phyloP scores from a whole-genome alignment of 768 basidiomycete genomes.

The Coprinopsis marcescibilis region DNA sequence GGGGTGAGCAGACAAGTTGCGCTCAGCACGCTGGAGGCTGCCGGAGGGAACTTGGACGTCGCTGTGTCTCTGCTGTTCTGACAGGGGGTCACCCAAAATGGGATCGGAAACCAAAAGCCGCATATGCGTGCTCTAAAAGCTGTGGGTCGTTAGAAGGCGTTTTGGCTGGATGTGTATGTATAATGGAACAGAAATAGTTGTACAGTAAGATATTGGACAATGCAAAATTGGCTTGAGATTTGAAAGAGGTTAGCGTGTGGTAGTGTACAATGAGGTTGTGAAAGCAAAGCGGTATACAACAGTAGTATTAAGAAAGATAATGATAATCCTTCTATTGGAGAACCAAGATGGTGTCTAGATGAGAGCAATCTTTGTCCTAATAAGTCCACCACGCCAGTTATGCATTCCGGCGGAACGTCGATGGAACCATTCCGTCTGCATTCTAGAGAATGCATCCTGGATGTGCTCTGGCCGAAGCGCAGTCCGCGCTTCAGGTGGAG shows the following conservation, averaged over 20 bases:
- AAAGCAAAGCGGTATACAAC: too few species aligned
- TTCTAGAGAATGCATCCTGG: slow-evolving; percentile 84
- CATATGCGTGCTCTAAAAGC: too few species aligned
- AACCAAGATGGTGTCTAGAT: slow-evolving; percentile 41
- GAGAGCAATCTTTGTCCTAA: slow-evolving; percentile 73
- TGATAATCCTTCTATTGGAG: too few species aligned
- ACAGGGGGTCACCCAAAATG: too few species aligned
- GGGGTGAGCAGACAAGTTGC: slow-evolving; percentile 78
- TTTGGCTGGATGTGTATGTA: too few species aligned
- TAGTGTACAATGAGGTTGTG: slow-evolving; percentile 15
- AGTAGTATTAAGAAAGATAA: slow-evolving; percentile 18
- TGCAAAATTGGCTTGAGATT: neutral
- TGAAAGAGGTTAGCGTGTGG: neutral
- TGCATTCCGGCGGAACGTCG: slow-evolving; percentile 79
- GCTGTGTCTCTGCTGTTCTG: slow-evolving; percentile 86
- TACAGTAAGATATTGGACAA: neutral
- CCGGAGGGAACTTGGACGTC: slow-evolving; percentile 81
- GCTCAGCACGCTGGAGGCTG: slow-evolving; percentile 66
- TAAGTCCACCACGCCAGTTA: slow-evolving; percentile 84
- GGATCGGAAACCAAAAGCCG: too few species aligned
- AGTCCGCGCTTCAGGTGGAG: slow-evolving; percentile 75
- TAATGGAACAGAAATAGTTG: too few species aligned
- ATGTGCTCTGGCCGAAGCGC: slow-evolving; percentile 81
- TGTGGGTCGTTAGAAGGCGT: too few species aligned
- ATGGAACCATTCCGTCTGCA: slow-evolving; percentile 84